These are phyloP conservation scores for Hortiboletus campestris DNA, from an alignment of 768 basidiomycete species.

Conservation along the genomic window DNA sequence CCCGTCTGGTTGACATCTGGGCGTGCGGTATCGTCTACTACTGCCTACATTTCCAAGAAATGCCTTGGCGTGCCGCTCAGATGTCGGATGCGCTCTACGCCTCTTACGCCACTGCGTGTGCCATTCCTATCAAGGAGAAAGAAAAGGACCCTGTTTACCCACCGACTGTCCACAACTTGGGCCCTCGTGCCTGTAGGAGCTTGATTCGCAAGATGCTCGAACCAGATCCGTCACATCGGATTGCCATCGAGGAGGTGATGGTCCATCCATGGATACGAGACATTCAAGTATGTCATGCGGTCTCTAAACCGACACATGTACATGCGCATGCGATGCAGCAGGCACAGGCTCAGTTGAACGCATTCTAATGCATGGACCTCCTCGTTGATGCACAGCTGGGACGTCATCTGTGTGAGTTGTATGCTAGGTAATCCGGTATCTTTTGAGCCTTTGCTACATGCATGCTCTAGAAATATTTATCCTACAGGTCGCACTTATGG, in stretches of 20 bases:
- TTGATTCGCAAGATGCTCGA: conserved; percentile 93
- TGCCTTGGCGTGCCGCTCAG: conserved; percentile 97
- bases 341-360: conserved; percentile 44
- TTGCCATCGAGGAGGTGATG: conserved; percentile 77
- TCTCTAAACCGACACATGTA: conserved; percentile 62
- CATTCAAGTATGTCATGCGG: conserved; percentile 81
- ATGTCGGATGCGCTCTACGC: conserved; percentile 75
- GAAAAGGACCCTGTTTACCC: conserved; percentile 36
- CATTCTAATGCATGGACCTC: conserved; percentile 3
- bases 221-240: conserved; percentile 79
- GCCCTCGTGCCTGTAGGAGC: conserved; percentile 78
- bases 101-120: conserved; percentile 56
- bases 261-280: conserved; percentile 73
- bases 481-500: neutral
- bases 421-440: neutral
- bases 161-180: conserved; percentile 84
- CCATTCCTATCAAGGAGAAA: conserved; percentile 28
- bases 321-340: conserved; percentile 67
- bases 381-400: neutral
- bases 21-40: conserved; percentile 97
- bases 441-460: too few relatives aligned
- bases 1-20: conserved; percentile 97
- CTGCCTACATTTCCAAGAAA: conserved; percentile 96
- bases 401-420: neutral
- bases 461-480: too few relatives aligned